Evolutionary conservation across 768 basidiomycete species (phyloP).

Genomic region (Russula emetica): DNA sequence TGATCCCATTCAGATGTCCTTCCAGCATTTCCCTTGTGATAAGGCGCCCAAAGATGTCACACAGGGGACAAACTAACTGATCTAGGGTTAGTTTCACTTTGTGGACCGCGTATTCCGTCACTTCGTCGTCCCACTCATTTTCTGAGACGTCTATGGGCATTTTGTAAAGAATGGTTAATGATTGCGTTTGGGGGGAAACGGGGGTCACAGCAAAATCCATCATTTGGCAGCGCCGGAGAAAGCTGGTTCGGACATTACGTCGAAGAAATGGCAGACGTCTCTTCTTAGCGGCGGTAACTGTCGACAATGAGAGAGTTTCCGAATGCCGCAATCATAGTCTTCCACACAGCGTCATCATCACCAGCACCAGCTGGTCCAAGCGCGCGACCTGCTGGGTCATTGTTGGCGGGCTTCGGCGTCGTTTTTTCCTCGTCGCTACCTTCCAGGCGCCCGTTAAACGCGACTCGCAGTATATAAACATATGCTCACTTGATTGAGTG

Average conservation of each 20-base stretch:
- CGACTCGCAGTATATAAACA: neutral
- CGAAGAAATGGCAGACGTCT: constrained; percentile 51
- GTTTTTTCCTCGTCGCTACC: constrained; percentile 7
- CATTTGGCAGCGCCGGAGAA: constrained; percentile 41
- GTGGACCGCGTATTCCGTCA: constrained; percentile 26
- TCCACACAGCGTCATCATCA: constrained; percentile 6
- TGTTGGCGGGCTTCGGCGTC: too few relatives aligned
- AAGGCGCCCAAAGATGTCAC: constrained; percentile 44
- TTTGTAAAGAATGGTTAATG: constrained; percentile 32
- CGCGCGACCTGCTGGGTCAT: neutral
- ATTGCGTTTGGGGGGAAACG: constrained; percentile 25
- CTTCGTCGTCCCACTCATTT: constrained; percentile 13
- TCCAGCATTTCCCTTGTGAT: constrained; percentile 41
- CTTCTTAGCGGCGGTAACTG: constrained; percentile 10
- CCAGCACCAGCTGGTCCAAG: neutral
- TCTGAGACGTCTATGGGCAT: constrained; percentile 22
- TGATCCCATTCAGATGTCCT: constrained; percentile 53
- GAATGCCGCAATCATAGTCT: constrained; percentile 13
- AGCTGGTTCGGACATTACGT: constrained; percentile 49
- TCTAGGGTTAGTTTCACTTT: constrained; percentile 33
- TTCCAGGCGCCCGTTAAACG: neutral
- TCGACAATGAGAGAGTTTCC: constrained; percentile 20
- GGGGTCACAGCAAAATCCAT: constrained; percentile 37
- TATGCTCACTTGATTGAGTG: constrained; percentile 12
- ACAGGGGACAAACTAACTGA: constrained; percentile 53